Evolutionary conservation across 1,284 basidiomycete species (phyloP), one percentile per base, ranked within the genome.

Genomic region (Leccinum subspadiceum): DNA sequence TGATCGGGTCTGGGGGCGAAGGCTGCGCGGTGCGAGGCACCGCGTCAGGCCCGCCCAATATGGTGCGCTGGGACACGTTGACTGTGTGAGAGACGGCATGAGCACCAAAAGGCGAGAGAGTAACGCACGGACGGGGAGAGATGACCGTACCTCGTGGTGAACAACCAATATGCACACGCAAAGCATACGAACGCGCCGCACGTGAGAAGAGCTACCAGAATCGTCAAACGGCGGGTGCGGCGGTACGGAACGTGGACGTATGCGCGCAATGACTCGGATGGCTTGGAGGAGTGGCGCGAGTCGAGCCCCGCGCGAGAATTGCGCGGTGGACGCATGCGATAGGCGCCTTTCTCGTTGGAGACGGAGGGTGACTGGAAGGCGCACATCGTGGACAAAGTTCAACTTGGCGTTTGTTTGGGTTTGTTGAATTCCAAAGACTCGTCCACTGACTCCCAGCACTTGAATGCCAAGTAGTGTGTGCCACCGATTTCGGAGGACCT

Each of bases 311-410:
- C 54, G 58, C 68, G 57, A 33, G 60, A 68, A 54, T 56, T 67
- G 10, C 73, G 65, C 3, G 81, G 82, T 22, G 79, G 78, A 17
- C 81, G 81, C 74, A 89, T 80, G 46, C 85, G 79, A 64, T 87
- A 86, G 41, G 79, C 73, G 35, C 87, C 86, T 65, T 81, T 84
- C 68, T 89, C 87, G 60, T 84, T 73, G 4, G 81, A 85, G 15
- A 87, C 73, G 4, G 81, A 85, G n/a, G 87, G 86, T 5, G 87
- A 90, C 48, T 73, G 72, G 59, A 68, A 73, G 7, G 55, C 64
- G 57, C 70, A 62, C 73, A 66, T 73, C 2, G 26, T 4, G 31
- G 15, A 31, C 15, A 9, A 46, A 12, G 46, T 22, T 22, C 2
- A 48, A 48, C 46, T 17, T 17, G 29, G 41, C 13, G 46, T 54